Evolutionary conservation across 2,329 filamentous ascomycete genomes (phyloP).

Genomic region (Aureobasidium namibiae): DNA sequence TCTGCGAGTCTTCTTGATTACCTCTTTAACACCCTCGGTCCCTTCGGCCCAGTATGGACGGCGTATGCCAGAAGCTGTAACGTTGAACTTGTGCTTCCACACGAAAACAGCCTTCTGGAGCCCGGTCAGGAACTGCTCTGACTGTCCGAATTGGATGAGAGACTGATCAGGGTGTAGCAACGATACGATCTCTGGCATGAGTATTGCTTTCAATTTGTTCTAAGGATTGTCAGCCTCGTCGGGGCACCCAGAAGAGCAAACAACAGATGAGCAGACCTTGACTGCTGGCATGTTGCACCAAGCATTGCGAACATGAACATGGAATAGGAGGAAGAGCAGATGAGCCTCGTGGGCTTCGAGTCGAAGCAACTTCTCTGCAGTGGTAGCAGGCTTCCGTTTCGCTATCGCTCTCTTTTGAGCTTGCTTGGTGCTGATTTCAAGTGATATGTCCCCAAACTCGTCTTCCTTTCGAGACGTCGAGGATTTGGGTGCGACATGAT

Average conservation of each 20-base stretch:
- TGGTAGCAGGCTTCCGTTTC: conserved; percentile 46
- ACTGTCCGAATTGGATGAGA: conserved; percentile 65
- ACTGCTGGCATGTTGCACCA: conserved; percentile 63
- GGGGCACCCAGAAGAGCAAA: no score
- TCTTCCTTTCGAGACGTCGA: conserved; percentile 18
- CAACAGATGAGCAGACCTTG: neutral
- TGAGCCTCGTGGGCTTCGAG: conserved; percentile 81
- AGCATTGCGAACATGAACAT: conserved; percentile 67
- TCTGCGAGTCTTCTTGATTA: neutral
- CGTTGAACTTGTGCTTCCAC: conserved; percentile 62
- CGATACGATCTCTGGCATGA: conserved; percentile 57
- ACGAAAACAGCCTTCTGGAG: conserved; percentile 59
- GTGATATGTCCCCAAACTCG: conserved; percentile 32
- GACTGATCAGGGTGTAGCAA: conserved; percentile 61
- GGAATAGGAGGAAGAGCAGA: conserved; percentile 70
- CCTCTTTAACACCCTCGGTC: conserved; percentile 35
- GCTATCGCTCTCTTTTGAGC: conserved; percentile 26
- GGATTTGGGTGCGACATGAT: conserved; percentile 22
- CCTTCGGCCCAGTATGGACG: conserved; percentile 68
- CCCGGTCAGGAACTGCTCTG: conserved; percentile 70
- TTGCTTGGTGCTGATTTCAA: conserved; percentile 30
- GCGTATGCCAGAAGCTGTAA: conserved; percentile 63
- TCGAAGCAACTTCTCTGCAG: conserved; percentile 52
- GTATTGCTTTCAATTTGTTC: conserved; percentile 50
- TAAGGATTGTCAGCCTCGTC: conserved; percentile 14